These are phyloP conservation scores for Arthrobotrys entomopaga DNA, from an alignment of 2,329 filamentous ascomycete genomes.

Conservation along the genomic window DNA sequence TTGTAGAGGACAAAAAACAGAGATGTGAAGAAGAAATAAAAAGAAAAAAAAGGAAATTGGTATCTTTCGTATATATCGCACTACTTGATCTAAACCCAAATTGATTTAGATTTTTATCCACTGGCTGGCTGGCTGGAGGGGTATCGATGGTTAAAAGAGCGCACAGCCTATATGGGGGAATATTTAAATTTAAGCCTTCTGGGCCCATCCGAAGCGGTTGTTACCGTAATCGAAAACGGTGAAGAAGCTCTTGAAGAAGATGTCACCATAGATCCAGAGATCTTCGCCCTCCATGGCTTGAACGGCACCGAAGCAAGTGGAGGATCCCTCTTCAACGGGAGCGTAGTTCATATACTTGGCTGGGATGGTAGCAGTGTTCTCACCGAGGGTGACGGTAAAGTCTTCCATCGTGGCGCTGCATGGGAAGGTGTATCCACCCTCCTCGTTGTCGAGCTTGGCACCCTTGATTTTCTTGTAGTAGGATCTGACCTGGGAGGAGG, in stretches of 20 bases:
- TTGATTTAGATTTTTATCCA: no score
- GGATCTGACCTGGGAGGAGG: constrained; percentile 66
- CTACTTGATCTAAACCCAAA: background rate
- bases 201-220: constrained; percentile 66
- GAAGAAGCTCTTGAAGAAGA: constrained; percentile 81
- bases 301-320: constrained; percentile 77
- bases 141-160: background rate
- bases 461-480: constrained; percentile 72
- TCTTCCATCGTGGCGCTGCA: constrained; percentile 67
- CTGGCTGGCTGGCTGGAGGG: background rate
- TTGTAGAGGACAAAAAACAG: constrained; percentile 23
- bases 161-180: background rate
- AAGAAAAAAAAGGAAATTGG: constrained; percentile 17
- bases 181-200: constrained; percentile 58
- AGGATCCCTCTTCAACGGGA: constrained; percentile 64
- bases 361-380: constrained; percentile 66
- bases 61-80: constrained; percentile 24
- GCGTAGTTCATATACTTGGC: constrained; percentile 70
- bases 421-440: constrained; percentile 69
- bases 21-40: constrained; percentile 15
- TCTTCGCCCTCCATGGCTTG: constrained; percentile 65
- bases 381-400: constrained; percentile 68
- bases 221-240: constrained; percentile 73
- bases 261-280: constrained; percentile 78
- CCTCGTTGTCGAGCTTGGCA: constrained; percentile 64